phyloP scores from a whole-genome alignment of 2,329 filamentous ascomycete genomes.

The Metarhizium brunneum region DNA sequence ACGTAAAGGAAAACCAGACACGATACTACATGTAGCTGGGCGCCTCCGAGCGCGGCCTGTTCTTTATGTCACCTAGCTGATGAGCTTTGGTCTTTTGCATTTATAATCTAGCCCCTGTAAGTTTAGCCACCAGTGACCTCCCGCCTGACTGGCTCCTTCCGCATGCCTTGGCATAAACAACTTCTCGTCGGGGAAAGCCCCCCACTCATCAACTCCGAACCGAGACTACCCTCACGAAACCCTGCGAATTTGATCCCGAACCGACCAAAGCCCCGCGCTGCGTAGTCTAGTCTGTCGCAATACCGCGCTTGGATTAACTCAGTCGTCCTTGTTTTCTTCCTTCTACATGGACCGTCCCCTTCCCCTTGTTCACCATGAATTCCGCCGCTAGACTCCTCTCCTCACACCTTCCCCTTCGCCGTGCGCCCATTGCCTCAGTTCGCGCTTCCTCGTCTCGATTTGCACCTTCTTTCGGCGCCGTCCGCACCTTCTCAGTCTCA shows the following conservation, averaged over 20 bases:
- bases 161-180: conserved; percentile 11
- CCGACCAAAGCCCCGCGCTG: conserved; percentile 1
- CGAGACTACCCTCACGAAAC: not conserved
- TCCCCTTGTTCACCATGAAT: conserved; percentile 14
- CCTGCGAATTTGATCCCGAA: not conserved
- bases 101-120: no score
- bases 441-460: conserved; percentile 27
- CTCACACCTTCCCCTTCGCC: conserved; percentile 19
- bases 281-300: not conserved
- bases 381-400: conserved; percentile 21
- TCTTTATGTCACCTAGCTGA: no score
- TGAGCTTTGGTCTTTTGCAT: no score
- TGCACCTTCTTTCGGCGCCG: conserved; percentile 34
- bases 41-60: no score
- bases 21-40: no score
- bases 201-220: not conserved
- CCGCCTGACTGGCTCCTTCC: conserved; percentile 10
- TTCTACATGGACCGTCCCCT: conserved; percentile 12
- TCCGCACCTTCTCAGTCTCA: conserved; percentile 50
- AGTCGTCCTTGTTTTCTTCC: conserved; percentile 11
- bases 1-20: no score
- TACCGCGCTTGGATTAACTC: not conserved
- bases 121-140: no score
- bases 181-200: not conserved
- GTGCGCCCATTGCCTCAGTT: conserved; percentile 15